phyloP scores from a whole-genome alignment of 2,329 filamentous ascomycete species.

The Diaporthe caulivora region DNA sequence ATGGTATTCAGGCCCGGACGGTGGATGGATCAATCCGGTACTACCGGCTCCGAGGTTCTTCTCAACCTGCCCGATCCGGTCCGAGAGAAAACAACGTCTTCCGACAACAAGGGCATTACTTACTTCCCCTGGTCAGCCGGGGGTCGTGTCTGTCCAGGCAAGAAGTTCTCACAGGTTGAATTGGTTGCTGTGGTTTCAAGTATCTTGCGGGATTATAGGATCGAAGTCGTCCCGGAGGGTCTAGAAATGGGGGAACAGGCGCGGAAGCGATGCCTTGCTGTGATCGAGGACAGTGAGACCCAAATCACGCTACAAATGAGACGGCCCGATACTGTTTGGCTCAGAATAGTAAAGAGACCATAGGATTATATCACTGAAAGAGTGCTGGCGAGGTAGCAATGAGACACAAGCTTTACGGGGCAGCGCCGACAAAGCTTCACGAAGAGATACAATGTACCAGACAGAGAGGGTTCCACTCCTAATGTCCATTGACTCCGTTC shows the following conservation, averaged over 20 bases:
- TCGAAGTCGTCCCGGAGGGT: neutral
- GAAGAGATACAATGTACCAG: neutral
- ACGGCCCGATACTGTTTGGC: neutral
- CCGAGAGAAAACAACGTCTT: neutral
- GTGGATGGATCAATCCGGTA: constrained; percentile 50
- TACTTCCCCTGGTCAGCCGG: constrained; percentile 1
- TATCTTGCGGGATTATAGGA: neutral
- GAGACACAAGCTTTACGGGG: neutral
- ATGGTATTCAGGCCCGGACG: neutral
- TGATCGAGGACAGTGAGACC: constrained; percentile 5
- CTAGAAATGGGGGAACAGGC: neutral
- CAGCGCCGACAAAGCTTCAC: no score
- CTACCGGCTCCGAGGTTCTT: neutral
- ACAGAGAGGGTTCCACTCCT: neutral
- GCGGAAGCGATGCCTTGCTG: neutral
- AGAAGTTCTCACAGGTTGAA: constrained; percentile 8
- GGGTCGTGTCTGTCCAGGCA: neutral
- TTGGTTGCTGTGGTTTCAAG: neutral
- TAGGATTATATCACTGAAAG: neutral
- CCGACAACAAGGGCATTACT: neutral
- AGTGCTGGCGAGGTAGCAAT: neutral
- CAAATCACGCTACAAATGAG: constrained; percentile 17
- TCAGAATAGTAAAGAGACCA: neutral
- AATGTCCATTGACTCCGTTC: constrained; percentile 24
- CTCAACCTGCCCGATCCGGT: neutral